Percentiles rank a stretch among this genome's conserved stretches.
phyloP scores from a whole-genome alignment of 202 grass and related monocot genomes.

The Sporobolus alterniflorus region DNA sequence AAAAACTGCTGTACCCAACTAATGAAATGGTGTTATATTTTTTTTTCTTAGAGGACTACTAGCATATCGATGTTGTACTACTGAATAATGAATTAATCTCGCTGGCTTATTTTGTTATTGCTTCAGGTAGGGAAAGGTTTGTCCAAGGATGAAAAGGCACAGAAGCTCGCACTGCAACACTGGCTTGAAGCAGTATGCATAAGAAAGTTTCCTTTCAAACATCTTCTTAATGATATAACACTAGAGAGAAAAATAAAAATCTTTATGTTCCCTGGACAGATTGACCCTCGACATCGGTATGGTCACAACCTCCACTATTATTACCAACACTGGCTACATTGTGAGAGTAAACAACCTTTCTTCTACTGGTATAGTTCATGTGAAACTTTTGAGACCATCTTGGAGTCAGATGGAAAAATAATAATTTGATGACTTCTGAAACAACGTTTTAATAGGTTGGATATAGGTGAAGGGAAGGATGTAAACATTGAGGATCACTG shows the following conservation, averaged over 20 bases:
- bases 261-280: conserved; percentile 55
- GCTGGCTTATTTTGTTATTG: background rate
- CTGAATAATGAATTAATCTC: conserved; percentile 19
- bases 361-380: conserved; percentile 78
- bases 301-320: conserved; percentile 97
- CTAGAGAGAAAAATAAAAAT: background rate
- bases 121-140: conserved; percentile 88
- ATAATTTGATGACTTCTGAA: conserved; percentile 8
- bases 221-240: background rate
- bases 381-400: conserved; percentile 6
- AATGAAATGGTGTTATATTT: conserved; percentile 17
- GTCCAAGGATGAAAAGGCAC: conserved; percentile 89
- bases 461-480: conserved; percentile 93
- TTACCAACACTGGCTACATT: conserved; percentile 75
- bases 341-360: conserved; percentile 85
- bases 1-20: background rate
- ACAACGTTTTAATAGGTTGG: conserved; percentile 59
- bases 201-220: conserved; percentile 2
- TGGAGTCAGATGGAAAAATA: background rate
- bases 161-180: conserved; percentile 93
- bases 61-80: conserved; percentile 15
- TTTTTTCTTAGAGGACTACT: background rate
- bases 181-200: conserved; percentile 91
- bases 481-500: conserved; percentile 70
- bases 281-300: conserved; percentile 92